Evolutionary conservation across 768 basidiomycete genomes (phyloP), one percentile per base, ranked within the genome.

Genomic region (Dacryopinax spathularia): DNA sequence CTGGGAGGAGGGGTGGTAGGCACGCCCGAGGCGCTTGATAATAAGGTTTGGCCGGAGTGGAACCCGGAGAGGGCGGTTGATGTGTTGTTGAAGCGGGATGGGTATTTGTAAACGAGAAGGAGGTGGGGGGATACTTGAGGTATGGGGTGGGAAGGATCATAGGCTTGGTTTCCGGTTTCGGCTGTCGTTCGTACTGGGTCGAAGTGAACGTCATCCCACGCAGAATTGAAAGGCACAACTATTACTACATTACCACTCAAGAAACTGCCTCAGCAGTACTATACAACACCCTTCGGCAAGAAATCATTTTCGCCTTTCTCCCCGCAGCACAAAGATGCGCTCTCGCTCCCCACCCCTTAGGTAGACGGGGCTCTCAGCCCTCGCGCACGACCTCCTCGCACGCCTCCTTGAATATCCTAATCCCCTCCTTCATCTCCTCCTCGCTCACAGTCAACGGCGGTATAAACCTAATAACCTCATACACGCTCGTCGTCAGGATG

Each of bases 381-480:
- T 72, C 70, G 4, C 61, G 59, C 20, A 75, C 73, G 33, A 76
- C 85, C 67, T 89, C 87, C 71, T 80, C 78, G 13, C 92, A 81
- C 9, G 88, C 83, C 70, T 87, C 80, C 62, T 65, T 68, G 69
- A 77, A 73, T 65, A 76, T 74, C 39, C 66, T 65, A 34, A 73
- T 69, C 1, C 71, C 75, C 62, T 84, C 83, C 68, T 75, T 78
- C 77, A 96, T 75, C 71, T 97, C 91, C 72, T 79, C 81, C 73
- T 82, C 73, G 25, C 80, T 82, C 66, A 95, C 82, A 71, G 91
- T 94, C 69, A 97, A 74, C 16, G 95, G 83, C 2, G 95, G 95
- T 69, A 98, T 97, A 78, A 98, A 96, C 70, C 93, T 79, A 64
- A 96, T 77, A 15, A 87, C 87, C 72, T 94, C 88, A 72, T 88